phyloP scores from a whole-genome alignment of 805 yeast species.

The Pichia californica region DNA sequence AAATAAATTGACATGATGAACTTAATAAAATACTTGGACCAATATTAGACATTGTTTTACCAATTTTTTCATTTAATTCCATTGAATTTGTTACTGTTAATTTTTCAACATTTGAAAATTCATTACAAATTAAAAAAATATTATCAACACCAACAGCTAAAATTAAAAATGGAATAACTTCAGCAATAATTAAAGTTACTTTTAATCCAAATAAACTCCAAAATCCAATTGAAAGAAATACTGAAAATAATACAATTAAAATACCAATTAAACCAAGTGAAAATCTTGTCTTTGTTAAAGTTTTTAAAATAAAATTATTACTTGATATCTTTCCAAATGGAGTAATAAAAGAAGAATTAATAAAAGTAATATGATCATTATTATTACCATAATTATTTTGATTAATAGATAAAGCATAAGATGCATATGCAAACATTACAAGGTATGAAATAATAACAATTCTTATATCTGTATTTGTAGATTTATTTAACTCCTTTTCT shows the following conservation, averaged over 20 bases:
- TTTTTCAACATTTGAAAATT: slow-evolving; percentile 50
- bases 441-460: slow-evolving; percentile 71
- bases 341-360: slow-evolving; percentile 4
- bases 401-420: slow-evolving; percentile 49
- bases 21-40: slow-evolving; percentile 86
- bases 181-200: slow-evolving; percentile 89
- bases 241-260: slow-evolving; percentile 72
- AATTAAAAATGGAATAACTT: slow-evolving; percentile 89
- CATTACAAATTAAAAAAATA: slow-evolving; percentile 80
- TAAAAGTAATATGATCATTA: not conserved
- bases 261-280: slow-evolving; percentile 82
- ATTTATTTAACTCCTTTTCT: slow-evolving; percentile 75
- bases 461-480: slow-evolving; percentile 70
- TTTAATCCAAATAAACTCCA: slow-evolving; percentile 72
- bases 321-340: slow-evolving; percentile 7
- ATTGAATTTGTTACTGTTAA: slow-evolving; percentile 30
- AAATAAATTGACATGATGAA: slow-evolving; percentile 68
- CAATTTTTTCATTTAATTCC: slow-evolving; percentile 50
- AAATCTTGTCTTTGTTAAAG: slow-evolving; percentile 51
- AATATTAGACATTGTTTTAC: slow-evolving; percentile 60
- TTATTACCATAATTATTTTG: not conserved
- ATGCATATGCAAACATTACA: slow-evolving; percentile 83
- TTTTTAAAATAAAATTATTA: slow-evolving; percentile 9
- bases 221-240: slow-evolving; percentile 74
- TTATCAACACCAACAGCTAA: slow-evolving; percentile 94